Base-by-base conservation (phyloP, 2,329 filamentous ascomycete species). In the Fusarium xylarioides region DNA sequence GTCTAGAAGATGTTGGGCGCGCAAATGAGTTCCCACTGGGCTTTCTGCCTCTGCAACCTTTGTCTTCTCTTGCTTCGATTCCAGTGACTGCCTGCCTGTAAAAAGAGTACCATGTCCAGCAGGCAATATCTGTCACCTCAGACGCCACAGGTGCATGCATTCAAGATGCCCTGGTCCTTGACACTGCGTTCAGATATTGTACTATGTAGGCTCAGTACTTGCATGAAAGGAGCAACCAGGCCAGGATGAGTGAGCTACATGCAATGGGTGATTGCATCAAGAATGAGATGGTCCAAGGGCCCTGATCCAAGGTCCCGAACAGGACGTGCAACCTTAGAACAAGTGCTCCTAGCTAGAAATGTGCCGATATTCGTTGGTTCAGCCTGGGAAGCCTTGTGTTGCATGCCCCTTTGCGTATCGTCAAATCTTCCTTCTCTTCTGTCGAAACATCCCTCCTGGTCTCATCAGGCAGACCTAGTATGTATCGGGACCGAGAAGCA, bases 401-500 rank as follows among this genome's bases (percentile, higher is more conserved):
- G 38, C 73, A 53, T 65, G 52, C 55, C 70, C 63, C 66, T 63
- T 75, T 73, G 59, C 73, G 70, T 69, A 37, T 75, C 69, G 73
- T 61, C 73, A 75, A 73, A 74, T 66, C 49, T 71, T 54, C 70
- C 42, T 59, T 66, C 58, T 61, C 56, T 64, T 58, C 47, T 73
- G 49, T 56, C 62, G 66, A 63, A 67, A 66, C 61, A 43, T 72
- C 67, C 71, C 74, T 74, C 64, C 73, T 73, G 73, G 75, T 49
- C 71, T 61, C 74, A 76, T 76, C 55, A 71, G 42, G 70, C 60
- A 68, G 65, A 66, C 66, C 59, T 76, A 57, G 70, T 66, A 73
- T 69, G 72, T 67, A 74, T 69, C 47, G 65, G 55, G 68, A 63
- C 64, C 65, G 54, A 71, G 57, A 66, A 67, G 63, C 68, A 76